A percentile compares a stretch with the other conserved stretches of the same genome.
phyloP scores from a whole-genome alignment of 192 early-diverging fungal species.

The Allomyces macrogynus region DNA sequence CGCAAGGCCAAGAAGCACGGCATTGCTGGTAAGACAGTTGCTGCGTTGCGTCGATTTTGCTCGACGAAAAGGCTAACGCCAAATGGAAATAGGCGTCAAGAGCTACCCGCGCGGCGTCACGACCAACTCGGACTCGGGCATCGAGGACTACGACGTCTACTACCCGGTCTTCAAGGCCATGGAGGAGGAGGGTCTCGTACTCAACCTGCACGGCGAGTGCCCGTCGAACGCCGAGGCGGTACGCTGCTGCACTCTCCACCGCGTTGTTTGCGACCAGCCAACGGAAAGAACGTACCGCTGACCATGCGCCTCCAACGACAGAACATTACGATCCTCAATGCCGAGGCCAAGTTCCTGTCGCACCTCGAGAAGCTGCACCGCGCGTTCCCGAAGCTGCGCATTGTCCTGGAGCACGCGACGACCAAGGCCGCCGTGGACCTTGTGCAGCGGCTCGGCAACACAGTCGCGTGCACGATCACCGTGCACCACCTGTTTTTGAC shows the following conservation, averaged over 20 bases:
- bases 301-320: slow-evolving; percentile 2
- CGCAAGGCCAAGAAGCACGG: slow-evolving; percentile 61
- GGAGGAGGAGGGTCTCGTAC: slow-evolving; percentile 79
- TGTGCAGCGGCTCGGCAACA: slow-evolving; percentile 72
- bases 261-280: not conserved
- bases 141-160: slow-evolving; percentile 66
- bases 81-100: slow-evolving; percentile 45
- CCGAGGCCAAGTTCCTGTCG: slow-evolving; percentile 75
- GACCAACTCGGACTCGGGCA: slow-evolving; percentile 89
- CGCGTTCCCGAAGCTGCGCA: slow-evolving; percentile 81
- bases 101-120: slow-evolving; percentile 92
- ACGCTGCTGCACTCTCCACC: not conserved
- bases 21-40: slow-evolving; percentile 33
- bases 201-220: slow-evolving; percentile 91
- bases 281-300: no score
- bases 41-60: not conserved
- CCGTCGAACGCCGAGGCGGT: slow-evolving; percentile 54
- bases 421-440: slow-evolving; percentile 80
- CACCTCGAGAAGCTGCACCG: slow-evolving; percentile 66
- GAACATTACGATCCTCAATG: slow-evolving; percentile 87
- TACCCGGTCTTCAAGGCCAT: slow-evolving; percentile 89
- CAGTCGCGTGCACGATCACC: slow-evolving; percentile 86
- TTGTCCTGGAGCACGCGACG: slow-evolving; percentile 93
- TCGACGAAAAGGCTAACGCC: not conserved
- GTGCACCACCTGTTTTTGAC: slow-evolving; percentile 80